Percentiles rank a stretch among this genome's conserved stretches.
These are phyloP conservation scores for Sclerotinia minor DNA, from an alignment of 2,329 filamentous ascomycete genomes.

Conservation along the genomic window DNA sequence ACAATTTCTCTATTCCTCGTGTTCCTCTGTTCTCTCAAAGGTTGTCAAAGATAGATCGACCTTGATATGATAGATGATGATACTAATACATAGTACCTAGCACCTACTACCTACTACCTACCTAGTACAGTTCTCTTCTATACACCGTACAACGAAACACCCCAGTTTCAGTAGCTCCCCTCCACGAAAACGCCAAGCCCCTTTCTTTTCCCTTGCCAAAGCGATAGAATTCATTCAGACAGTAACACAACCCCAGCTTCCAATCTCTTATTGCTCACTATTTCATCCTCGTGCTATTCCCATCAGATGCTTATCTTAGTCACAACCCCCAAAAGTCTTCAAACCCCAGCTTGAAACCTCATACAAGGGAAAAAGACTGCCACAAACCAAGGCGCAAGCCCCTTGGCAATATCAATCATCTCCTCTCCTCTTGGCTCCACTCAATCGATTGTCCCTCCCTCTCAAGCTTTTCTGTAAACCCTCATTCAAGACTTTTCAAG, in stretches of 20 bases:
- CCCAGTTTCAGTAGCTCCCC: background rate
- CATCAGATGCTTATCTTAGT: background rate
- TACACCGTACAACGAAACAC: background rate
- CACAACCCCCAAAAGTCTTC: background rate
- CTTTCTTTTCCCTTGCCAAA: slow-evolving; percentile 14
- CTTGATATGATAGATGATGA: background rate
- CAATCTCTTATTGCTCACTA: background rate
- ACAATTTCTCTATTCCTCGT: too few species aligned
- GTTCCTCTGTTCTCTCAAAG: background rate
- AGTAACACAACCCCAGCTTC: background rate
- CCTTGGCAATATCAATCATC: slow-evolving; percentile 9
- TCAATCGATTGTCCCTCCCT: background rate
- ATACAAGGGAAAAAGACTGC: slow-evolving; percentile 12
- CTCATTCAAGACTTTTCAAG: slow-evolving; percentile 5
- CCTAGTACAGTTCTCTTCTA: background rate
- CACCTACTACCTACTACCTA: background rate
- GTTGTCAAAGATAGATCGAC: background rate
- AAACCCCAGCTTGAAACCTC: background rate
- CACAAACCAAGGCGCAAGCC: slow-evolving; percentile 20
- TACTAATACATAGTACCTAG: background rate
- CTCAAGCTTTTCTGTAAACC: slow-evolving; percentile 13
- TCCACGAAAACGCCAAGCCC: slow-evolving; percentile 22
- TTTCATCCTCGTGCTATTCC: slow-evolving; percentile 18
- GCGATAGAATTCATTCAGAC: background rate
- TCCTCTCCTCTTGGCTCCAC: slow-evolving; percentile 23